Evolutionary conservation across 2,329 filamentous ascomycete species (phyloP), one percentile per base, ranked within the genome.

Genomic region (Mollisiaceae sp.): DNA sequence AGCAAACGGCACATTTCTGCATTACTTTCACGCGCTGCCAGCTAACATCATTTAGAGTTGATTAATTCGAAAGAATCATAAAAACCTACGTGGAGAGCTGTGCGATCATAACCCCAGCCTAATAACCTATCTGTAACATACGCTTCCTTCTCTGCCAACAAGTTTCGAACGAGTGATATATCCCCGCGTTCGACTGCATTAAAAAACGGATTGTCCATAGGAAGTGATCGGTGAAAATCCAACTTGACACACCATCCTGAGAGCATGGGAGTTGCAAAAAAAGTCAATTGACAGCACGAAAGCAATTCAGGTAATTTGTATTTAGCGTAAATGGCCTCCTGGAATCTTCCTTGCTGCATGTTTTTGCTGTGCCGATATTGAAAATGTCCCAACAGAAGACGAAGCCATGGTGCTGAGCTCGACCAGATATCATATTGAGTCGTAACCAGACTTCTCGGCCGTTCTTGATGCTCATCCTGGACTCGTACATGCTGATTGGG

Each of bases 231-330:
- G 57, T 66, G 63, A 22, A 55, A 47, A 11, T 62, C 27, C 0
- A 69, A 52, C 2, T 39, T 43, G 1, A 64, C 24, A 9, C 45
- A 58, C 61, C 59, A 66, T 18, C 39, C 59, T 9, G 64, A 56
- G 0, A 58, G 15, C 24, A 9, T 4, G 4, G 11, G 52, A n/a
- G 35, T 15, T 35, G 52, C 56, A 52, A 59, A 69, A 57, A 65
- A 14, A 63, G 15, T 62, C 56, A 66, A 9, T 20, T 8, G 1
- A 38, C 41, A 39, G 45, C 12, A 24, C 36, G 35, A n/a, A 61
- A 43, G 35, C 9, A 55, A 24, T 8, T 43, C 20, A 22, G 65
- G 69, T 6, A 60, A 38, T n/a, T 36, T 38, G 20, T 67, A 70
- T 27, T 11, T 63, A 20, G 60, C 32, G 22, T 43, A 18, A 4